Evolutionary conservation across 345 rosid genomes (phyloP).

Genomic region (Cardamine chenopodiifolia): DNA sequence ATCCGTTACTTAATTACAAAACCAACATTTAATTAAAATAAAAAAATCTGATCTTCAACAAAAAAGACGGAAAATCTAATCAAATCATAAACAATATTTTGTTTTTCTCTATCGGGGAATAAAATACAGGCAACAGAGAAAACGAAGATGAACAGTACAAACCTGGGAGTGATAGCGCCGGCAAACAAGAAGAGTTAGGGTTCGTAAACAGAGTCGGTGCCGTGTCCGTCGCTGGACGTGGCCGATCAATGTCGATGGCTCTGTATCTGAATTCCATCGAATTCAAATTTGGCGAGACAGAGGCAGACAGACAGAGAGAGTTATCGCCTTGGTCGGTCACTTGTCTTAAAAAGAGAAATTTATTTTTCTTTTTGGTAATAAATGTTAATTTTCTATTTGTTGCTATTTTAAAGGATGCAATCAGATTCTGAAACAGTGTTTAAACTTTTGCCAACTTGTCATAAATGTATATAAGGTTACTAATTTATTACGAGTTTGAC

Average conservation of each 20-base stretch:
- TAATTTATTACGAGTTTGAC: not conserved
- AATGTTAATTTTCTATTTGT: no score
- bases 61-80: not conserved
- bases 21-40: no score
- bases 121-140: not conserved
- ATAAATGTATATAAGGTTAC: not conserved
- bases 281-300: constrained; percentile 1
- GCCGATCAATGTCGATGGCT: constrained; percentile 43
- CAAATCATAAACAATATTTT: not conserved
- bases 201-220: constrained; percentile 23
- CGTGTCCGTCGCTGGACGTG: not conserved
- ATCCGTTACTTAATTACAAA: not conserved
- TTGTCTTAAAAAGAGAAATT: not conserved
- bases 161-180: constrained; percentile 45
- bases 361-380: no score
- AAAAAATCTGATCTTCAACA: not conserved
- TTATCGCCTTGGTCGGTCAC: not conserved
- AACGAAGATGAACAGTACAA: not conserved
- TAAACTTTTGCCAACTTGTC: not conserved
- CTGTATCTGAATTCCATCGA: constrained; percentile 55
- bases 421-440: not conserved
- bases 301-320: not conserved
- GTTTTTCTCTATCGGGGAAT: not conserved
- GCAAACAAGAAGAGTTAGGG: constrained; percentile 8
- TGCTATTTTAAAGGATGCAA: no score